Conservation (phyloP, 2,329 filamentous ascomycete species). For the Diaporthe sp. region DNA sequence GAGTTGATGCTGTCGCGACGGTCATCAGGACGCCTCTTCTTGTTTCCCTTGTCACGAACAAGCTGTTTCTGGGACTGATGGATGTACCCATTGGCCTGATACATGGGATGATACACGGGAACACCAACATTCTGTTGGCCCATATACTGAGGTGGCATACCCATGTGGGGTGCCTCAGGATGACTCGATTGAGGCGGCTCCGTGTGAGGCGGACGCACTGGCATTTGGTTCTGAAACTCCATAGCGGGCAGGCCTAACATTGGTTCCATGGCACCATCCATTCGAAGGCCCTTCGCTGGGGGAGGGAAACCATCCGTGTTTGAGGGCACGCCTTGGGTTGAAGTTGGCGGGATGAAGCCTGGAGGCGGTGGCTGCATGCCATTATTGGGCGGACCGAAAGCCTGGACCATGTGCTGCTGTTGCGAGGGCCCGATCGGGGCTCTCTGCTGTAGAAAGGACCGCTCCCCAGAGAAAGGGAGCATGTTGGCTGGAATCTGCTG, state of each 20-base stretch:
- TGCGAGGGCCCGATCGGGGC: background rate
- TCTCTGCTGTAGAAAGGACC: background rate
- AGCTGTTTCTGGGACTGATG: background rate
- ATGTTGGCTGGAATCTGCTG: background rate
- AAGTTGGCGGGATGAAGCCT: constrained; percentile 6
- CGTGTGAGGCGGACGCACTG: constrained; percentile 6
- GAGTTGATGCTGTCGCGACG: constrained; percentile 35
- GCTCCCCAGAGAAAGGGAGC: background rate
- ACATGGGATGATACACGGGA: constrained; percentile 35
- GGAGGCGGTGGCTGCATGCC: constrained; percentile 23
- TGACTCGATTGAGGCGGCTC: constrained; percentile 3
- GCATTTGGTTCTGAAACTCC: constrained; percentile 31
- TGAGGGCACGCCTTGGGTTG: background rate
- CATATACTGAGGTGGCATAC: constrained; percentile 2
- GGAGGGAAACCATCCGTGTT: background rate
- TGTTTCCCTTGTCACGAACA: constrained; percentile 2
- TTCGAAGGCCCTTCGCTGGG: background rate
- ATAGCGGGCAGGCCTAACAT: background rate
- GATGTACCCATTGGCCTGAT: constrained; percentile 34
- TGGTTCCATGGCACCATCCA: background rate
- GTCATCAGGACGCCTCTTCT: background rate
- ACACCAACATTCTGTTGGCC: constrained; percentile 2
- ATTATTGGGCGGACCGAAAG: background rate
- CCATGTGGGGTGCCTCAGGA: constrained; percentile 10
- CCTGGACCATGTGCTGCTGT: constrained; percentile 21